Conservation (phyloP, 2,329 filamentous ascomycete species). For the Paracamarosporium sp. region DNA sequence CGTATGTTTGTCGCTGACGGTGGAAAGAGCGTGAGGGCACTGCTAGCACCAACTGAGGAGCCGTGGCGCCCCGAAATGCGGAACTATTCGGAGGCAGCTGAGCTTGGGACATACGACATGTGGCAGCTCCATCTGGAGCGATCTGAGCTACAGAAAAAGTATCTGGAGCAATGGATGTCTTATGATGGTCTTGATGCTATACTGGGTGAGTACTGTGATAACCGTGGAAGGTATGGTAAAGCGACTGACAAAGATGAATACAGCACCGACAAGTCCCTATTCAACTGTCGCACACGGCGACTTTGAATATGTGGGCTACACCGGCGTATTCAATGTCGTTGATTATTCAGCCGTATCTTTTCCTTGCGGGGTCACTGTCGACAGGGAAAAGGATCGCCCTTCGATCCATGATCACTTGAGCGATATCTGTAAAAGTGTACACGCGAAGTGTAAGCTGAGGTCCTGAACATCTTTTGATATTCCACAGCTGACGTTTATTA, state of each 20-base stretch:
- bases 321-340: slow-evolving; percentile 56
- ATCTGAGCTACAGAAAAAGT: slow-evolving; percentile 50
- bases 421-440: slow-evolving; percentile 48
- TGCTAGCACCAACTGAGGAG: slow-evolving; percentile 51
- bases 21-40: slow-evolving; percentile 53
- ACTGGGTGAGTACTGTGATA: slow-evolving; percentile 33
- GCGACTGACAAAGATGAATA: slow-evolving; percentile 11
- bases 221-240: not conserved
- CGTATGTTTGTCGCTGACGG: slow-evolving; percentile 60
- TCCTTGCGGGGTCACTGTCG: slow-evolving; percentile 49
- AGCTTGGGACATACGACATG: slow-evolving; percentile 53
- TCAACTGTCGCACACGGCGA: slow-evolving; percentile 50
- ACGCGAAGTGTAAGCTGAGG: slow-evolving; percentile 48
- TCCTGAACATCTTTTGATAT: not conserved
- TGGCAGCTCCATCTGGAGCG: slow-evolving; percentile 58
- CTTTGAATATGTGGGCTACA: slow-evolving; percentile 55
- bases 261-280: slow-evolving; percentile 54
- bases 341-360: slow-evolving; percentile 57
- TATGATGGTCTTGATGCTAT: slow-evolving; percentile 53
- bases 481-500: slow-evolving; percentile 21
- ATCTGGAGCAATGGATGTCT: slow-evolving; percentile 54
- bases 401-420: slow-evolving; percentile 36
- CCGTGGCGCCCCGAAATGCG: slow-evolving; percentile 59
- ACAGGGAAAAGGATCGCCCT: slow-evolving; percentile 46
- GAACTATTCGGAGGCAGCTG: slow-evolving; percentile 50